Evolutionary conservation across 768 basidiomycete species (phyloP).

Genomic region (Epithele typhae): DNA sequence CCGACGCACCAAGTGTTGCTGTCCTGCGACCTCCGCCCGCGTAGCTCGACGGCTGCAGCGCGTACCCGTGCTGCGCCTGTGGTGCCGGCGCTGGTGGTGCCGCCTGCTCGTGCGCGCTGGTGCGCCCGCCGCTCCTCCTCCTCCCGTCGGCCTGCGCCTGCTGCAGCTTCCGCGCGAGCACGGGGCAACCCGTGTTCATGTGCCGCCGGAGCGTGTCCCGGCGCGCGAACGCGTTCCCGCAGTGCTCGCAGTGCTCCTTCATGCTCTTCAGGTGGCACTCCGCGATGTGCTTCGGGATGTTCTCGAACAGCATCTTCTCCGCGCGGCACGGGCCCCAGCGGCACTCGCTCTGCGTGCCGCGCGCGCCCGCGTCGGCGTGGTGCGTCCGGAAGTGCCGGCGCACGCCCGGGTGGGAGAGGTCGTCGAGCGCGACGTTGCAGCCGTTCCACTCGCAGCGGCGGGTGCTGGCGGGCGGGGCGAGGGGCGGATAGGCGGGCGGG

Average conservation of each 20-base stretch:
- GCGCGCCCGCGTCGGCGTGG: constrained; percentile 2
- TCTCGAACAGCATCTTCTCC: constrained; percentile 16
- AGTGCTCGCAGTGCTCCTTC: constrained; percentile 1
- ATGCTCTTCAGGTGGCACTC: constrained; percentile 14
- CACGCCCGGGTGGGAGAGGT: constrained; percentile 6
- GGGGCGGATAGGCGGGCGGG: too few species aligned
- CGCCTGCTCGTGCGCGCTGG: too few species aligned
- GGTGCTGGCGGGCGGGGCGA: too few species aligned
- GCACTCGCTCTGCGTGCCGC: background rate
- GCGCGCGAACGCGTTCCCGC: constrained; percentile 11
- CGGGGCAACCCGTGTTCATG: constrained; percentile 1
- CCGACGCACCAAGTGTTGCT: too few species aligned
- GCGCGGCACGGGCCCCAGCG: constrained; percentile 7
- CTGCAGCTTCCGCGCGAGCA: background rate
- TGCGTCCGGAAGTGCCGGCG: constrained; percentile 9
- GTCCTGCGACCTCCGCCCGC: too few species aligned
- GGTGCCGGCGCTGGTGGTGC: too few species aligned
- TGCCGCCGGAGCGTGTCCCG: constrained; percentile 16
- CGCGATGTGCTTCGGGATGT: constrained; percentile 17
- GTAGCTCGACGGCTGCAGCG: too few species aligned
- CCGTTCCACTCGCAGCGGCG: constrained; percentile 1
- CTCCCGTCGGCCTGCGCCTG: too few species aligned
- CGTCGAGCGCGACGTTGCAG: constrained; percentile 6
- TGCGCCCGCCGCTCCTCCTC: too few species aligned
- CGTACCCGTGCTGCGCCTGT: too few species aligned